Evolutionary conservation across 1,139 yeast genomes (phyloP), one percentile per base, ranked within the genome.

Genomic region (Torulaspora globosa): DNA sequence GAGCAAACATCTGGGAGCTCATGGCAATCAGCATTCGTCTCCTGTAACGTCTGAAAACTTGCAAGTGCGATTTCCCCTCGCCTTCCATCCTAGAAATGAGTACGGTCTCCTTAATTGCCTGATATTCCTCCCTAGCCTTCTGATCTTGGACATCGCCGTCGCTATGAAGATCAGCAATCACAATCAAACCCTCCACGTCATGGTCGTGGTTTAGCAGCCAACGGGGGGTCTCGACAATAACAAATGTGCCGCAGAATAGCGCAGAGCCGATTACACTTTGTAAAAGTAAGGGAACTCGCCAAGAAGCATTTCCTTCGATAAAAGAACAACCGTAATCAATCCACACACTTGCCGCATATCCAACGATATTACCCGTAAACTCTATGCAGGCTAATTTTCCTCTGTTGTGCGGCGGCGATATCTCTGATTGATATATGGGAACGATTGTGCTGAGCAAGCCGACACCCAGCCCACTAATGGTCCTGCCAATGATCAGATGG

Each of bases 401-500:
- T 50, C 97, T 74, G 55, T 84, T 86, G 52, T 84, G 84, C 1
- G 96, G 89, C 12, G 95, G 95, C 32, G 94, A 82, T 49, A 90
- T 87, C 64, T 90, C 97, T 5, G 88, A 79, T 68, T 89, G 96
- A 66, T 88, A 90, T 41, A 92, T 87, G 0, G 97, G 97, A n/a
- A 92, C 94, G 44, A 89, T 87, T 5, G 96, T 87, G n/a, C 95
- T 84, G 46, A 90, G 73, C 60, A 87, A 75, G 10, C 97, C 97
- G 38, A 90, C 90, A 12, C 96, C 96, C 30, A 89, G 58, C 62
- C 97, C 97, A 37, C 90, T 79, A 35, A 89, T 74, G 39, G 88
- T 74, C 55, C 97, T 74, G 0, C 97, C 96, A 29, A 78, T 50
- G 24, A 86, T 79, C 65, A 89, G 71, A 41, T 74, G 65, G 16